Evolutionary conservation across 1,139 yeast species (phyloP), one percentile per base, ranked within the genome.

Genomic region (Kurtzmaniella natalensis): DNA sequence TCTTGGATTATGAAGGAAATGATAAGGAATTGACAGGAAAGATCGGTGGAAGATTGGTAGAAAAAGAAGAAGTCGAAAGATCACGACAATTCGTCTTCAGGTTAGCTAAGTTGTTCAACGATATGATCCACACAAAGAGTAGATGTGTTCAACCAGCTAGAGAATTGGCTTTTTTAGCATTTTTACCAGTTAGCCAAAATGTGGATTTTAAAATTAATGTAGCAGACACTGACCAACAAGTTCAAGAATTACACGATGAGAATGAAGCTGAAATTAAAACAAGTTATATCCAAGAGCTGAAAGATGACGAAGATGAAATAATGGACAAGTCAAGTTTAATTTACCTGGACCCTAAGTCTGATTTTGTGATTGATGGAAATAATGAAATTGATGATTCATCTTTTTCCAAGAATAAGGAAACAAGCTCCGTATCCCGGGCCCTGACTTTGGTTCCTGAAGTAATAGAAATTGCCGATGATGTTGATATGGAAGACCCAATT

Each of bases 91-190:
- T 92, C 50, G 74, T 86, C 29, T 76, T 75, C 41, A 83, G 83
- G 34, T 65, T 92, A 32, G 74, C 83, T 37, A 75, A 72, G 28
- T 62, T 92, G 28, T 92, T 85, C 51, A 49, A 64, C 25, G 81
- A 81, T 37, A 76, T 88, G 81, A 80, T 85, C 11, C 70, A 71
- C 38, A 72, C 89, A 0, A 55, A 66, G 6, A 59, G 64, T 27
- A 64, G 87, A 37, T 81, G 84, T 47, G 87, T 92, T 4, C 75
- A 81, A 5, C 98, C 98, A 0, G 76, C 78, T 21, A 80, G 79
- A 45, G 95, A 87, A 43, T 65, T 92, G 43, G 96, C 96, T 0
- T 89, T 83, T 51, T 65, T 92, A 44, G 92, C 97, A 1, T 82
- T 92, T 44, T 78, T 87, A 32, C 92, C 92, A 1, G 72, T 83